These are phyloP conservation scores for Aspergillus sp. DNA, from an alignment of 2,329 filamentous ascomycete species.

Conservation along the genomic window DNA sequence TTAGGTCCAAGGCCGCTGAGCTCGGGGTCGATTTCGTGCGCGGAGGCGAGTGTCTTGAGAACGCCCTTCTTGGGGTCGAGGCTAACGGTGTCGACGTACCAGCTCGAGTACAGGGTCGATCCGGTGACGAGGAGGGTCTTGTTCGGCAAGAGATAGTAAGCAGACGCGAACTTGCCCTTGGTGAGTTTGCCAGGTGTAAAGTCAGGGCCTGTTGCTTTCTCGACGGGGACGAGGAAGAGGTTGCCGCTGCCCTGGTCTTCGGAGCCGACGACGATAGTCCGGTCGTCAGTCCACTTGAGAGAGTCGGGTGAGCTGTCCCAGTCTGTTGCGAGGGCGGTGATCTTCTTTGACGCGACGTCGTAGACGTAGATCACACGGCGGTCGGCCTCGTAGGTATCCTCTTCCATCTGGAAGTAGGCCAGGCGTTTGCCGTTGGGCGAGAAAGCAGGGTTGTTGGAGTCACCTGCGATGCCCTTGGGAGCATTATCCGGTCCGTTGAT, in stretches of 20 bases:
- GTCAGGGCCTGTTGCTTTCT: conserved; percentile 28
- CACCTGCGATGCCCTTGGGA: conserved; percentile 57
- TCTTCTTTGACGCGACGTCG: conserved; percentile 32
- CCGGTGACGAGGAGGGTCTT: conserved; percentile 34
- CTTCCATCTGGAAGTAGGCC: conserved; percentile 77
- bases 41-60: conserved; percentile 32
- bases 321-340: conserved; percentile 34
- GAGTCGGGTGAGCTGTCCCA: conserved; percentile 56
- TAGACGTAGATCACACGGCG: conserved; percentile 54
- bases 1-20: conserved; percentile 35
- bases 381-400: conserved; percentile 77
- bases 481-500: conserved; percentile 44
- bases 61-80: conserved; percentile 22
- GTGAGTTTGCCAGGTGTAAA: conserved; percentile 40
- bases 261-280: conserved; percentile 69
- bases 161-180: conserved; percentile 29
- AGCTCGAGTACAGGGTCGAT: conserved; percentile 36
- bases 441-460: conserved; percentile 67
- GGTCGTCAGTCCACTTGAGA: conserved; percentile 55
- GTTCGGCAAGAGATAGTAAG: conserved; percentile 31
- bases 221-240: conserved; percentile 36
- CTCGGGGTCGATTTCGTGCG: conserved; percentile 42
- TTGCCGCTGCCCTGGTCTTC: conserved; percentile 64
- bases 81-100: conserved; percentile 35
- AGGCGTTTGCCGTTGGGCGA: conserved; percentile 69